Conservation (phyloP, 2,329 filamentous ascomycete species). For the Bipolaris bicolor region DNA sequence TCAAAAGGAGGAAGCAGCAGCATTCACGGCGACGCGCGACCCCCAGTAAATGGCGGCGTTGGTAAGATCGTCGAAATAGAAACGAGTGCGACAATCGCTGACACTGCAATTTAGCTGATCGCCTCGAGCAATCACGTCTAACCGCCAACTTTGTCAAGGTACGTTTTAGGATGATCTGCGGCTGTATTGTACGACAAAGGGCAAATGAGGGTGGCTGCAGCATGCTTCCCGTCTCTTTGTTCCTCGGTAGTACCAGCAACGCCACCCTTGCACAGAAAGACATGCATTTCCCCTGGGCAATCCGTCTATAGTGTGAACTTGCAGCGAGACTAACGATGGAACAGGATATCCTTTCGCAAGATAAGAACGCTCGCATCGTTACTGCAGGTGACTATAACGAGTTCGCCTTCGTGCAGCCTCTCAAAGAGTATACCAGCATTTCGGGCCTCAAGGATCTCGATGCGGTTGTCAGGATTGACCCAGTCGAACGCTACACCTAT, state of each 20-base stretch:
- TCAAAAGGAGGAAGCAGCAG: slow-evolving; percentile 70
- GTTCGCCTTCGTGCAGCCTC: slow-evolving; percentile 67
- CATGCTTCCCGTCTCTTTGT: slow-evolving; percentile 11
- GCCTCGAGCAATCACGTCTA: slow-evolving; percentile 63
- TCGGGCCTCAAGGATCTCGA: slow-evolving; percentile 68
- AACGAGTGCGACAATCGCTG: slow-evolving; percentile 5
- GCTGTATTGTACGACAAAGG: slow-evolving; percentile 10
- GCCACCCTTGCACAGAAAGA: slow-evolving; percentile 27
- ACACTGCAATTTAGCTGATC: slow-evolving; percentile 48
- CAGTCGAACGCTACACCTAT: slow-evolving; percentile 71
- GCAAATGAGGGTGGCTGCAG: slow-evolving; percentile 25
- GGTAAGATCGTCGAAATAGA: slow-evolving; percentile 8
- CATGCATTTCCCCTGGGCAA: background rate
- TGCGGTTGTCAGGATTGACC: slow-evolving; percentile 59
- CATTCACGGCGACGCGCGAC: slow-evolving; percentile 68
- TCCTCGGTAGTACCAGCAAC: slow-evolving; percentile 17
- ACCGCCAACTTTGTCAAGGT: slow-evolving; percentile 56
- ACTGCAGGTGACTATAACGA: slow-evolving; percentile 75
- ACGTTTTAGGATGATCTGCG: slow-evolving; percentile 13
- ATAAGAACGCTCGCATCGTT: slow-evolving; percentile 64
- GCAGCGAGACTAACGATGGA: slow-evolving; percentile 29
- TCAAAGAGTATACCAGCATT: slow-evolving; percentile 59
- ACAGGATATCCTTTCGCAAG: slow-evolving; percentile 59
- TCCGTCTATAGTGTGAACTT: background rate
- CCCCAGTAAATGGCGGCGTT: slow-evolving; percentile 70